Evolutionary conservation across 2,329 filamentous ascomycete species (phyloP), one percentile per base, ranked within the genome.

Genomic region (Metarhizium sp.): DNA sequence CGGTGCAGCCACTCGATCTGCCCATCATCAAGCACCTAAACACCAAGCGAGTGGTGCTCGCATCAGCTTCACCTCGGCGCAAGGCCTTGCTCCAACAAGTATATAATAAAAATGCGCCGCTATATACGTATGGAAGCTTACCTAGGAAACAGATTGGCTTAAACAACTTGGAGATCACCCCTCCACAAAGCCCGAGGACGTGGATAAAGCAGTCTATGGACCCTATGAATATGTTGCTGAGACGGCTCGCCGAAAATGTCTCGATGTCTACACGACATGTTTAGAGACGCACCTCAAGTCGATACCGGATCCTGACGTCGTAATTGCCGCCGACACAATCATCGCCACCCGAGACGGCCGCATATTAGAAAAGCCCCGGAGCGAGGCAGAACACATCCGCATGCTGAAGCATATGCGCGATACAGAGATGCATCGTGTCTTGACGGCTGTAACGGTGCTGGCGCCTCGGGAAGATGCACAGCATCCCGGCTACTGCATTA

Each of bases 151-250:
- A 92, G 80, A 80, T 96, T 58, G 91, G 92, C 61, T 81, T 97
- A 11, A 80, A 78, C 2, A 86, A 91, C 66, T 73, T 96, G 66
- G 92, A 97, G 72, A 82, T 96, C 65, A 79, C 86, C 58, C 94
- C 16, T 96, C 90, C 46, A 85, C 80, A 54, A 85, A 89, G 60
- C 86, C 89, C 53, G 94, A 99, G 74, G 81, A 97, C 74, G 81
- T 96, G 54, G 81, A 89, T 64, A 96, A 97, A 70, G 70, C 74
- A 7, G 69, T 73, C 2, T 80, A 92, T 57, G 83, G 85, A 1
- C 90, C 94, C 1, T 88, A 89, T 69, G 91, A 95, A 73, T 99
- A 99, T 74, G 94, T 96, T 20, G 78, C 92, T 14, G 84, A 86
- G 56, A 99, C 94, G 2, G 92, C 92, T 3, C 82, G 83, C 25